Evolutionary conservation across 805 yeast genomes (phyloP), one percentile per base, ranked within the genome.

Genomic region (Candida rishiriensis): DNA sequence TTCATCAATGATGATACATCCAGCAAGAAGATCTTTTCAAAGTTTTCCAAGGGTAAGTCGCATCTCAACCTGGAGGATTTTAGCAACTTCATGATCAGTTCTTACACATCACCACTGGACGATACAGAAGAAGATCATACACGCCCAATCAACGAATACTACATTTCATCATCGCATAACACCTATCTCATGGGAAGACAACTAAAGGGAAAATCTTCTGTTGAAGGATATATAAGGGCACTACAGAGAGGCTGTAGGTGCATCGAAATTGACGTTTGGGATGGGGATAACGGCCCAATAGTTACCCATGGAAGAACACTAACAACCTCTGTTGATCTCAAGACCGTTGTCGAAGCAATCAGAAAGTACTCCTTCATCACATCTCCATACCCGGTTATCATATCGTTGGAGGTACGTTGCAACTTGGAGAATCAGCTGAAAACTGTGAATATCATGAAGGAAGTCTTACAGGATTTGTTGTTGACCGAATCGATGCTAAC

Each of bases 261-360:
- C 50, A 72, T 93, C n/a, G 99, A 93, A 58, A 80, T 93, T 34
- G 99, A 93, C 63, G 72, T 93, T 16, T 93, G 99, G 99, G 96
- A 91, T 66, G 86, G 66, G 4, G 64, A 59, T 12, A 63, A 66
- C 11, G 90, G 84, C 0, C 99, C 99, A 0, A 77, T 87, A 0
- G 97, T 93, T 0, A 84, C 85, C 28, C 99, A 93, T 63, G 99
- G 99, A 0, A 68, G 83, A 39, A 79, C 96, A 0, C 78, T 93
- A 49, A 88, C 98, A 0, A 72, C 83, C 0, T 78, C 91, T 1
- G 78, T 91, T 10, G 76, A 80, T 2, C 74, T 91, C 29, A 61
- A 69, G 10, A 82, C 81, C 51, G 97, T 89, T 2, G 63, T 88
- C 3, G 77, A 75, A 33, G 78, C 88, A 0, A 79, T 95, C 10